A percentile compares a stretch with the other conserved stretches of the same genome.
phyloP scores from a whole-genome alignment of 2,329 filamentous ascomycete genomes.

The Zymoseptoria ardabiliae region DNA sequence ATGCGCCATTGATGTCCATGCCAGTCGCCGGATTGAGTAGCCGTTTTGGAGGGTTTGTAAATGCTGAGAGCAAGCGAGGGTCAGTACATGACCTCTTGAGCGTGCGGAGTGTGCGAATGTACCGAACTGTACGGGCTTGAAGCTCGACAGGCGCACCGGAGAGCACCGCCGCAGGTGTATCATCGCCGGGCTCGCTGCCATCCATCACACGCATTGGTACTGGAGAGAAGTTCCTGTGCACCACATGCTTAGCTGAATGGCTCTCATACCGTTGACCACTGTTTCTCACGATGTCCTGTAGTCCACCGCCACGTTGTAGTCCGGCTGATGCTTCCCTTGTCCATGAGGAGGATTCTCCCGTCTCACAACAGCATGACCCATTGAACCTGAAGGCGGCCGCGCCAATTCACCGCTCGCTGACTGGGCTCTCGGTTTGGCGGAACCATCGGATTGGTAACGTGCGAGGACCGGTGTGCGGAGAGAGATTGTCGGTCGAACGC shows the following conservation, averaged over 20 bases:
- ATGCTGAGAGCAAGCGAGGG: constrained; percentile 53
- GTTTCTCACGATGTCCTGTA: constrained; percentile 77
- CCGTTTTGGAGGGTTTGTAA: constrained; percentile 85
- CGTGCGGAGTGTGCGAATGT: constrained; percentile 28
- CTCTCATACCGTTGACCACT: not conserved
- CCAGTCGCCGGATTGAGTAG: constrained; percentile 90
- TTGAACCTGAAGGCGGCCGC: constrained; percentile 7
- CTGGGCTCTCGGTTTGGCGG: not conserved
- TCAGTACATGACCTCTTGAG: not conserved
- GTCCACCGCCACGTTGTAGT: constrained; percentile 75
- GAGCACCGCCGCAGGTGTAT: constrained; percentile 73
- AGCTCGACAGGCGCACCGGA: constrained; percentile 91
- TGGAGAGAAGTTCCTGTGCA: constrained; percentile 72
- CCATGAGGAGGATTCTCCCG: constrained; percentile 45
- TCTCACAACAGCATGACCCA: constrained; percentile 35
- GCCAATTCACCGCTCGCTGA: not conserved
- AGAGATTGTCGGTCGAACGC: constrained; percentile 20
- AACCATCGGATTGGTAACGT: constrained; percentile 13
- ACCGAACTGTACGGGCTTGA: constrained; percentile 91
- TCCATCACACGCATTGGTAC: constrained; percentile 85
- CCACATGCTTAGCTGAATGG: constrained; percentile 1
- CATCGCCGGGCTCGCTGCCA: constrained; percentile 71
- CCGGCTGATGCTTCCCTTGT: constrained; percentile 60
- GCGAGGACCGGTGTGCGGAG: constrained; percentile 17
- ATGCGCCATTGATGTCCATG: constrained; percentile 82